Percentiles rank a stretch among this genome's conserved stretches.
These are phyloP conservation scores for Rhizopogon salebrosus DNA, from an alignment of 768 basidiomycete species.

Conservation along the genomic window DNA sequence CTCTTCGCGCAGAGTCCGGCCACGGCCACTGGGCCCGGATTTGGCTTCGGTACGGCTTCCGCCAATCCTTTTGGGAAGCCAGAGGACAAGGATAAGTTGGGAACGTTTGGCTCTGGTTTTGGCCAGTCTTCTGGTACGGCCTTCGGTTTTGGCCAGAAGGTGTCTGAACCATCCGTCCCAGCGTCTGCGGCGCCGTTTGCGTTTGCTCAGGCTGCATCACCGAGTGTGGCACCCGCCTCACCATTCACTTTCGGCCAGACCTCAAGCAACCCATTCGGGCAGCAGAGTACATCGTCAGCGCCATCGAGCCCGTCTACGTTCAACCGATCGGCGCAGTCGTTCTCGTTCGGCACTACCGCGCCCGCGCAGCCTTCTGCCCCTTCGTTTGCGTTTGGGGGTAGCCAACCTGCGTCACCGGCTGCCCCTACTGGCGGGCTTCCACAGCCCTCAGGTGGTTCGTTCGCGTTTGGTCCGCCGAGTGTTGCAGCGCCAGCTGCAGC, in stretches of 20 bases:
- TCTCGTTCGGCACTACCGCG: constrained; percentile 40
- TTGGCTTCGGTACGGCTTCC: constrained; percentile 27
- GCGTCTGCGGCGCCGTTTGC: constrained; percentile 42
- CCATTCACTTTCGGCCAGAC: constrained; percentile 43
- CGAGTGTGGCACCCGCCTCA: constrained; percentile 30
- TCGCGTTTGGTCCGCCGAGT: constrained; percentile 34
- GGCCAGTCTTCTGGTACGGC: constrained; percentile 36
- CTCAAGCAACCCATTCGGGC: constrained; percentile 37
- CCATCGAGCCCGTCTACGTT: constrained; percentile 59
- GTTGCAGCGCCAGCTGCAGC: constrained; percentile 34
- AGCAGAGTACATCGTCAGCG: constrained; percentile 36
- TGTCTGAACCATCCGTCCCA: constrained; percentile 32
- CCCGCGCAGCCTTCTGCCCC: constrained; percentile 28
- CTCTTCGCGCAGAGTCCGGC: constrained; percentile 31
- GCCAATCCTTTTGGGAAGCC: constrained; percentile 43
- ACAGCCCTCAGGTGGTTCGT: constrained; percentile 29
- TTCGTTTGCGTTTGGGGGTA: constrained; percentile 47
- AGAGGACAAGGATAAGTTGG: constrained; percentile 40
- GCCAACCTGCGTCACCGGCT: constrained; percentile 58
- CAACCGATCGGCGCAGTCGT: constrained; percentile 37
- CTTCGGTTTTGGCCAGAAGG: constrained; percentile 45
- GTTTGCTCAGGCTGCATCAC: constrained; percentile 38
- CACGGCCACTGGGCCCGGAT: constrained; percentile 25
- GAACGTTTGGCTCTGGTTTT: constrained; percentile 41
- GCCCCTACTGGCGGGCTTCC: constrained; percentile 25